Evolutionary conservation across 495 filamentous ascomycete species (phyloP), one percentile per base, ranked within the genome.

Genomic region (Annulohypoxylon moriforme): DNA sequence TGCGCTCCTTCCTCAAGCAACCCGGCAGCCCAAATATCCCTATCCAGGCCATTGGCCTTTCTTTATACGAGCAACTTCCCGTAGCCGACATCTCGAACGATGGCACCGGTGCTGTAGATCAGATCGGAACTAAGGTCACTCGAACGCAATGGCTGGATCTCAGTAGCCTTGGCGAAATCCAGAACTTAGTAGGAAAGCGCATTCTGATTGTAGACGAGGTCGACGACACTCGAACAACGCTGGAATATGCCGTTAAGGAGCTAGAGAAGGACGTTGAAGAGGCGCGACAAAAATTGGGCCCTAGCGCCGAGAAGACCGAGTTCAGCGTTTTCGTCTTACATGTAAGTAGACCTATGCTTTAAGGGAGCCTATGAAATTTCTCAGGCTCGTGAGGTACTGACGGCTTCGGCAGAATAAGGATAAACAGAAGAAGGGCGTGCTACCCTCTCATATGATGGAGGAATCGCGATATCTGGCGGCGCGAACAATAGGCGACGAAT

Each of bases 201-300:
- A 92, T 99, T 61, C 86, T 99, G 52, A 99, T 99, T 69, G 96
- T 99, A 5, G 96, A 99, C 76, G 96, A 99, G 86, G 96, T 99
- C 10, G 96, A 99, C 79, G 96, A 99, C 80, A 98, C 96, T 29
- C 88, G 96, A 71, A 99, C 96, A 13, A 99, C 96, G 4, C 85
- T 99, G 55, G 93, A 98, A 80, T 99, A 98, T 75, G 96, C 96
- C 31, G 95, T 99, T 40, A 89, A 90, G 76, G 96, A 99, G 83
- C 85, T 99, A 64, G 87, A 96, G 84, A 98, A 98, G 86, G 96
- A 99, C 76, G 96, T 98, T n/a, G 88, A 94, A 84, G 74, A 84
- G 53, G 94, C 93, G 25, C 87, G 92, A 69, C 86, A 90, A 79
- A 88, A 89, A 76, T 78, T 93, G 25, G 93, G 93, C 49, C 76